A percentile compares a stretch with the other conserved stretches of the same genome.
Evolutionary conservation across 495 filamentous ascomycete genomes (phyloP).

Genomic region (Hypoxylon perforatum): DNA sequence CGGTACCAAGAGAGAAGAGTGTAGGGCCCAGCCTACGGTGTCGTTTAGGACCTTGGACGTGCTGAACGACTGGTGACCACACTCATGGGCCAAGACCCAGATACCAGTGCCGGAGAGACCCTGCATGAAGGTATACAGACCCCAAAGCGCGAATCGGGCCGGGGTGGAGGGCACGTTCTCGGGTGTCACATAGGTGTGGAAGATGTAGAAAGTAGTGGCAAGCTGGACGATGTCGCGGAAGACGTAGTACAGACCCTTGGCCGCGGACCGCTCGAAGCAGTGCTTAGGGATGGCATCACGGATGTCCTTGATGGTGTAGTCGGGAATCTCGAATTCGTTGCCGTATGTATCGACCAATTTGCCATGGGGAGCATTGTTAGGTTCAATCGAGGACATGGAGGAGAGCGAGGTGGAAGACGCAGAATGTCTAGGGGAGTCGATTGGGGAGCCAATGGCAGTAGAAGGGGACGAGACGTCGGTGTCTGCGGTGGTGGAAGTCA

Average conservation of each 20-base stretch:
- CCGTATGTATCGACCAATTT: conserved; percentile 79
- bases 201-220: conserved; percentile 72
- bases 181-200: conserved; percentile 71
- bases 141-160: conserved; percentile 70
- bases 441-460: conserved; percentile 71
- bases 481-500: conserved; percentile 49
- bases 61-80: conserved; percentile 89
- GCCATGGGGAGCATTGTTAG: conserved; percentile 48
- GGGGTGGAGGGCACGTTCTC: conserved; percentile 69
- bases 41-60: conserved; percentile 83
- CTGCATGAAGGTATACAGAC: conserved; percentile 75
- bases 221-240: conserved; percentile 74
- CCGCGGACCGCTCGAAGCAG: conserved; percentile 79
- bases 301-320: conserved; percentile 84
- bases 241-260: conserved; percentile 72
- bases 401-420: conserved; percentile 91
- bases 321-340: conserved; percentile 77
- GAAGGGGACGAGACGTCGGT: conserved; percentile 67
- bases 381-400: conserved; percentile 76
- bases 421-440: conserved; percentile 77
- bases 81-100: conserved; percentile 90
- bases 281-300: conserved; percentile 83
- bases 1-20: conserved; percentile 83
- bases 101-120: conserved; percentile 82
- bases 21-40: conserved; percentile 84